These are phyloP conservation scores for Parascedosporium putredinis DNA, from an alignment of 2,329 filamentous ascomycete genomes.

Conservation along the genomic window DNA sequence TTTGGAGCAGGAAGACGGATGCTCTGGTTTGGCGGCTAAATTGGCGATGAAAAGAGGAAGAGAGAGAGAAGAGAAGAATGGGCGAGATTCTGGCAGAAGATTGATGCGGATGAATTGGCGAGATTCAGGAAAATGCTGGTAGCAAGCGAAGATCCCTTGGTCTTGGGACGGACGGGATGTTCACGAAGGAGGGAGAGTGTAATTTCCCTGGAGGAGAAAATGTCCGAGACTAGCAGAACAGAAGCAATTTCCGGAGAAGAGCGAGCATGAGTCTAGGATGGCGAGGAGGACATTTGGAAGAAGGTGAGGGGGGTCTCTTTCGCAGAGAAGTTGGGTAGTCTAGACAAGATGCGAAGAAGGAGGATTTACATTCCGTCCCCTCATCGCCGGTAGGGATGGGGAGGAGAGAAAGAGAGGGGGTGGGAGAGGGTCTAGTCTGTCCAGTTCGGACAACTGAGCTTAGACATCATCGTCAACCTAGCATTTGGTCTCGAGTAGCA, in stretches of 20 bases:
- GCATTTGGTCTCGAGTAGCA: background rate
- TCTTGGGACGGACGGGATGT: conserved; percentile 1
- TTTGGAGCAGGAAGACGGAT: background rate
- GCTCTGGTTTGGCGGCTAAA: conserved; percentile 6
- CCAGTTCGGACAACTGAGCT: conserved; percentile 5
- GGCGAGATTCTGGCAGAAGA: background rate
- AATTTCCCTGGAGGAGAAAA: background rate
- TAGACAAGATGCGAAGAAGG: background rate
- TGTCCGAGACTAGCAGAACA: background rate
- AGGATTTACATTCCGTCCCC: conserved; percentile 7
- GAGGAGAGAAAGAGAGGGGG: no score
- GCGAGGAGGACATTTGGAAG: background rate
- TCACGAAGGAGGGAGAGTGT: conserved; percentile 1
- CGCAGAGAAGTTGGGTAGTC: background rate
- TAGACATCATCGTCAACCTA: background rate
- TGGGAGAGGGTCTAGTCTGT: no score
- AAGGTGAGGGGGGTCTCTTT: background rate
- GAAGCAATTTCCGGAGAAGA: background rate
- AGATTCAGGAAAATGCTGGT: background rate
- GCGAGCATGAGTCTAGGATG: background rate
- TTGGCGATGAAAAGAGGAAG: no score
- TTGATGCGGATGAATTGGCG: conserved; percentile 10
- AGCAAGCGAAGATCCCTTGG: conserved; percentile 4
- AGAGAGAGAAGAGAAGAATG: background rate
- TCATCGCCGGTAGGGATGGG: conserved; percentile 8